phyloP scores from a whole-genome alignment of 192 early-diverging fungal genomes.

The Umbelopsis isabellina region DNA sequence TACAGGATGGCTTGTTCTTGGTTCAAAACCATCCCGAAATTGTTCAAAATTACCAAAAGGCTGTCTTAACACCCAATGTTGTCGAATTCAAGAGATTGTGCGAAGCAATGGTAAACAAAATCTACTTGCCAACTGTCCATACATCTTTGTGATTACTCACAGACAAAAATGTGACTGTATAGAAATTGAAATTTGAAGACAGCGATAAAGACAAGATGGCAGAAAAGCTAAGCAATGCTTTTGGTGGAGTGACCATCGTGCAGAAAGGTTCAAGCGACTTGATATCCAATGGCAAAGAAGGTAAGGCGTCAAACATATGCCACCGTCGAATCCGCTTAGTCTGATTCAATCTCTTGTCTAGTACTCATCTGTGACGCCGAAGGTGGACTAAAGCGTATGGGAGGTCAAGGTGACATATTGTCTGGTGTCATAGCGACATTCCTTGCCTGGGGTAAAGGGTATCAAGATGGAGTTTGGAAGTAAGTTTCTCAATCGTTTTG shows the following conservation, averaged over 20 bases:
- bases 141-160: background rate
- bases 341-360: slow-evolving; percentile 20
- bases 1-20: slow-evolving; percentile 79
- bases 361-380: slow-evolving; percentile 63
- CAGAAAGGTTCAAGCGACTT: slow-evolving; percentile 78
- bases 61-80: slow-evolving; percentile 87
- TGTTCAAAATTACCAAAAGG: slow-evolving; percentile 70
- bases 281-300: slow-evolving; percentile 72
- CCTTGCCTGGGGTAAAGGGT: slow-evolving; percentile 80
- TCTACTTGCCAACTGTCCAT: background rate
- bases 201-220: slow-evolving; percentile 43
- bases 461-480: slow-evolving; percentile 63
- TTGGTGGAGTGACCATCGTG: slow-evolving; percentile 81
- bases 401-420: slow-evolving; percentile 96
- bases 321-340: background rate
- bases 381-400: slow-evolving; percentile 85
- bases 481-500: slow-evolving; percentile 31
- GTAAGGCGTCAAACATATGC: slow-evolving; percentile 35
- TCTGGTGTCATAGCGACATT: slow-evolving; percentile 85
- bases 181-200: slow-evolving; percentile 33
- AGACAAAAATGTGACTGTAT: background rate
- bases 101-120: slow-evolving; percentile 48
- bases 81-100: slow-evolving; percentile 85
- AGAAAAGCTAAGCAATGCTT: slow-evolving; percentile 57
- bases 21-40: slow-evolving; percentile 72